These are phyloP conservation scores for Penicillium sp. DNA, from an alignment of 2,329 filamentous ascomycete species.

Conservation along the genomic window DNA sequence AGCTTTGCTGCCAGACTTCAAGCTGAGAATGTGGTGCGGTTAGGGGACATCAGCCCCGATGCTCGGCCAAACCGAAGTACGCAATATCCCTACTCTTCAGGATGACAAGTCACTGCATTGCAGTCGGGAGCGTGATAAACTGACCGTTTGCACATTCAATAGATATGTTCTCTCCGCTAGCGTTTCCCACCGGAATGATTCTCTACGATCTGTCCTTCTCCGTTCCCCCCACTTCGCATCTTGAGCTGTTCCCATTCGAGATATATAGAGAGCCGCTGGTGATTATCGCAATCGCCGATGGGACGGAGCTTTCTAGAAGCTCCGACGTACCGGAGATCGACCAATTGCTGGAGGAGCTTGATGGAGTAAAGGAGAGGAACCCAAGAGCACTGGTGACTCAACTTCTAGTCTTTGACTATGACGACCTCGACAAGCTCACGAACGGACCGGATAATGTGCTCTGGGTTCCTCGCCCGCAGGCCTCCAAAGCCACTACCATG, in stretches of 20 bases:
- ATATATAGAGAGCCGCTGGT: slow-evolving; percentile 78
- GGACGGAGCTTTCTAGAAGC: slow-evolving; percentile 56
- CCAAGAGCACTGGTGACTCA: slow-evolving; percentile 73
- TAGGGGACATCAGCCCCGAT: slow-evolving; percentile 84
- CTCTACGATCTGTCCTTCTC: slow-evolving; percentile 84
- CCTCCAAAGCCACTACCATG: slow-evolving; percentile 71
- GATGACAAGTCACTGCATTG: not conserved
- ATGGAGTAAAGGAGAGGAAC: slow-evolving; percentile 66
- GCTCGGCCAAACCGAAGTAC: slow-evolving; percentile 79
- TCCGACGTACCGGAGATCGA: slow-evolving; percentile 31
- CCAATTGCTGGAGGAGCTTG: slow-evolving; percentile 57
- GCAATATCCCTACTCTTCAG: slow-evolving; percentile 22
- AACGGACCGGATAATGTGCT: slow-evolving; percentile 60
- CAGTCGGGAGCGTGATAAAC: not conserved
- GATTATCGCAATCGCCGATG: slow-evolving; percentile 81
- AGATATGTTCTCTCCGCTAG: slow-evolving; percentile 93
- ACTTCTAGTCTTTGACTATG: slow-evolving; percentile 74
- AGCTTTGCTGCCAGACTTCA: slow-evolving; percentile 74
- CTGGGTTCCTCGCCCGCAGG: slow-evolving; percentile 63
- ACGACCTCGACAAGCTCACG: slow-evolving; percentile 53
- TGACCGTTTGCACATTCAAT: slow-evolving; percentile 23
- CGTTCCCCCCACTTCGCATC: slow-evolving; percentile 71
- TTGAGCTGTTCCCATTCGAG: slow-evolving; percentile 82
- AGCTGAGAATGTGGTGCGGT: slow-evolving; percentile 71
- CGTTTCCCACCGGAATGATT: slow-evolving; percentile 78